Conservation (phyloP, 2,329 filamentous ascomycete genomes). For the Leptodontidium sp. region DNA sequence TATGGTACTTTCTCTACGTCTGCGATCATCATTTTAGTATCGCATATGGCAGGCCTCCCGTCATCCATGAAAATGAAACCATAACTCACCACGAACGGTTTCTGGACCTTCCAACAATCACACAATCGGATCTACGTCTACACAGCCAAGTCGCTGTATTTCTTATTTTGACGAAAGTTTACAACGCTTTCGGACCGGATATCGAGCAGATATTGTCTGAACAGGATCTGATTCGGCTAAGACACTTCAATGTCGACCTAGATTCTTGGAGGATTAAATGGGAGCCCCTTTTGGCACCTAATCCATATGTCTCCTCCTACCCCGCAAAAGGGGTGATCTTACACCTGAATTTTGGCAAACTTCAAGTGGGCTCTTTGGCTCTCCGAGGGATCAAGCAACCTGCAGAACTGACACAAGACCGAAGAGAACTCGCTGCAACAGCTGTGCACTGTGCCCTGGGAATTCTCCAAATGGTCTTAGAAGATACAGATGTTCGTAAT, state of each 20-base stretch:
- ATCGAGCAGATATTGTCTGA: constrained; percentile 57
- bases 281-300: constrained; percentile 44
- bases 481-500: constrained; percentile 47
- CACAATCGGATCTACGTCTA: constrained; percentile 62
- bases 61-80: constrained; percentile 64
- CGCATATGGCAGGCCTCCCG: constrained; percentile 67
- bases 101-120: constrained; percentile 57
- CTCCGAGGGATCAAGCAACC: constrained; percentile 38
- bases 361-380: constrained; percentile 49
- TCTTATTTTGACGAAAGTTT: constrained; percentile 66
- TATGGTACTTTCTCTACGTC: constrained; percentile 71
- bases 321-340: constrained; percentile 43
- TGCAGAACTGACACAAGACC: constrained; percentile 29
- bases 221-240: constrained; percentile 45
- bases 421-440: constrained; percentile 35
- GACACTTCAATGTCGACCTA: constrained; percentile 50
- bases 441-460: constrained; percentile 39
- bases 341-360: constrained; percentile 48
- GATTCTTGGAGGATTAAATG: constrained; percentile 50
- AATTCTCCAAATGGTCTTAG: constrained; percentile 46
- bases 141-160: constrained; percentile 68
- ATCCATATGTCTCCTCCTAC: constrained; percentile 36
- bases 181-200: constrained; percentile 65
- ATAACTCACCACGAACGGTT: constrained; percentile 66
- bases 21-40: constrained; percentile 74